phyloP scores from a whole-genome alignment of 495 filamentous ascomycete genomes.

The Podospora bellae-mahoneyi region DNA sequence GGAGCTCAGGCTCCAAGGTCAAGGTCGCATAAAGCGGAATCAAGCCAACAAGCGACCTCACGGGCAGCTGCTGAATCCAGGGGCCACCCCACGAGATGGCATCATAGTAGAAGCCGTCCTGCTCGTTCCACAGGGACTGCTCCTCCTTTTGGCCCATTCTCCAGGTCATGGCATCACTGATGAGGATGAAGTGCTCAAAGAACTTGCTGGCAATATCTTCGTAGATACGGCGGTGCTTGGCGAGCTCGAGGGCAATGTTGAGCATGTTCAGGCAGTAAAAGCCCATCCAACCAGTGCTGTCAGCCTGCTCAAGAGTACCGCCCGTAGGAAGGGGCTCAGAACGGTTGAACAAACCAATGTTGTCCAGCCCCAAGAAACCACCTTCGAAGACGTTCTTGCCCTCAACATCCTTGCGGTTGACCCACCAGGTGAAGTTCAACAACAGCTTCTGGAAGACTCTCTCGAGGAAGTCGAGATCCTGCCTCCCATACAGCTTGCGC shows the following conservation, averaged over 20 bases:
- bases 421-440: conserved; percentile 98
- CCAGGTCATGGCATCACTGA: conserved; percentile 96
- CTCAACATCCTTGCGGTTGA: conserved; percentile 89
- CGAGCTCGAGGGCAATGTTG: conserved; percentile 90
- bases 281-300: conserved; percentile 98
- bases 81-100: conserved; percentile 93
- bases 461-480: conserved; percentile 93
- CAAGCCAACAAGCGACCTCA: conserved; percentile 85
- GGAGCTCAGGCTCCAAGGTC: conserved; percentile 87
- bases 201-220: conserved; percentile 98
- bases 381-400: conserved; percentile 97
- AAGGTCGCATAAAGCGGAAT: conserved; percentile 90
- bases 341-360: conserved; percentile 97
- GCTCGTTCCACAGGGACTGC: conserved; percentile 88
- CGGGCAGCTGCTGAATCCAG: conserved; percentile 86
- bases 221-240: conserved; percentile 93
- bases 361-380: conserved; percentile 94
- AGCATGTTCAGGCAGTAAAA: conserved; percentile 95
- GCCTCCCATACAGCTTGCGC: conserved; percentile 90
- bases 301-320: conserved; percentile 89
- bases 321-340: conserved; percentile 93
- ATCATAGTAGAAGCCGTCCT: conserved; percentile 97
- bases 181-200: conserved; percentile 97
- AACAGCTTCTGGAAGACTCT: conserved; percentile 94
- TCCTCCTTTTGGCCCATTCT: conserved; percentile 69